Evolutionary conservation across 2,329 filamentous ascomycete genomes (phyloP).

Genomic region (Aspergillus ochraceus): DNA sequence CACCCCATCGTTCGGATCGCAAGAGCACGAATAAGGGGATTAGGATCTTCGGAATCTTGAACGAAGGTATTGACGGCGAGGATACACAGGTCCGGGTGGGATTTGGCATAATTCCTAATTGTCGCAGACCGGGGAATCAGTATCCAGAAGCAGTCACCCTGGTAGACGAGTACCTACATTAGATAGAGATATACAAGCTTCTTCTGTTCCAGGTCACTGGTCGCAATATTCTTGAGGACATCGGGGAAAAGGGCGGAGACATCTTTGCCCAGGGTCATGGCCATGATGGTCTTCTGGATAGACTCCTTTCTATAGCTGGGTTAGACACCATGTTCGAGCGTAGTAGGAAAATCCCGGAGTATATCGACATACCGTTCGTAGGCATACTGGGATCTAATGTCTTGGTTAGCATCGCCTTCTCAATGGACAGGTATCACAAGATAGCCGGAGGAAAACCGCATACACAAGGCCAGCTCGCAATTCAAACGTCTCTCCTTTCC

Average conservation of each 20-base stretch:
- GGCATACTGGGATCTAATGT: conserved; percentile 84
- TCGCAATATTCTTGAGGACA: conserved; percentile 98
- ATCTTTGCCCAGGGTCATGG: conserved; percentile 98
- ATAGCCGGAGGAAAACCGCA: conserved; percentile 23
- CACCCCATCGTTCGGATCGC: conserved; percentile 98
- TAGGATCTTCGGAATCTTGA: conserved; percentile 97
- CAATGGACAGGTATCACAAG: conserved; percentile 3
- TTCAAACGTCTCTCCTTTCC: conserved; percentile 98
- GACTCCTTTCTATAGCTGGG: conserved; percentile 73
- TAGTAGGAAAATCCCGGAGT: background rate
- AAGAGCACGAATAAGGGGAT: conserved; percentile 89
- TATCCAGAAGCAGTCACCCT: background rate
- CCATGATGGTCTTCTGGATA: conserved; percentile 99
- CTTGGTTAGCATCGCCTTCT: conserved; percentile 36
- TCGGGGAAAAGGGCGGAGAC: conserved; percentile 96
- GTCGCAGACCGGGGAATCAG: conserved; percentile 22
- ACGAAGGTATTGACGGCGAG: conserved; percentile 99
- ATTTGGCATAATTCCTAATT: conserved; percentile 95
- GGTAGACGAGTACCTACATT: conserved; percentile 64
- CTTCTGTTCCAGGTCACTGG: conserved; percentile 92
- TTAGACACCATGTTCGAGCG: conserved; percentile 23
- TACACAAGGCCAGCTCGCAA: conserved; percentile 85
- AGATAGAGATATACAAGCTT: conserved; percentile 98
- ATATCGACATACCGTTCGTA: conserved; percentile 70
- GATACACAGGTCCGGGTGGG: conserved; percentile 96